Conservation (phyloP, 768 basidiomycete species). For the Leccinum boreale region DNA sequence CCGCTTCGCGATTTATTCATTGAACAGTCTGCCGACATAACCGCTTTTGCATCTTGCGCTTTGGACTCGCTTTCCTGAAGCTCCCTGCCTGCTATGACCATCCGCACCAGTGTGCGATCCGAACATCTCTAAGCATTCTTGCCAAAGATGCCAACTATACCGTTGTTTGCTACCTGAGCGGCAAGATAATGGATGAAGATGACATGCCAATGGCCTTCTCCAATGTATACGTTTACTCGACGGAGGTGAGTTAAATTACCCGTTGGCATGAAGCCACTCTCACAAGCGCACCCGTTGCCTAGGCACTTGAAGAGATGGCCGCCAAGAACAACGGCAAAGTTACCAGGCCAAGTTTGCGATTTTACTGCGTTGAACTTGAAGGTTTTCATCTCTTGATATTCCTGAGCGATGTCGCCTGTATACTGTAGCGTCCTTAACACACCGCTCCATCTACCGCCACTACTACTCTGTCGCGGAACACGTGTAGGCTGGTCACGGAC, state of each 20-base stretch:
- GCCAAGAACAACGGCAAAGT: constrained; percentile 73
- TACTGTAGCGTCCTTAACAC: not conserved
- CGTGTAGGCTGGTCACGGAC: constrained; percentile 9
- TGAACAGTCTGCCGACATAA: constrained; percentile 85
- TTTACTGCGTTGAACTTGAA: constrained; percentile 72
- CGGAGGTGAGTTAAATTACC: constrained; percentile 57
- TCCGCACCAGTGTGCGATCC: constrained; percentile 82
- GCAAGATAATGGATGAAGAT: constrained; percentile 92
- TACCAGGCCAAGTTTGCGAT: constrained; percentile 61
- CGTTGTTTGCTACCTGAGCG: constrained; percentile 87
- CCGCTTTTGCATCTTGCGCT: constrained; percentile 85
- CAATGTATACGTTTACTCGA: constrained; percentile 90
- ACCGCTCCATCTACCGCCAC: not conserved
- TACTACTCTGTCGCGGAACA: constrained; percentile 3
- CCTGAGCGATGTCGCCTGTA: not conserved
- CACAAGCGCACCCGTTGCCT: constrained; percentile 7
- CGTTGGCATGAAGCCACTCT: constrained; percentile 6
- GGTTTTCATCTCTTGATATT: constrained; percentile 79
- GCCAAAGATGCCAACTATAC: constrained; percentile 89
- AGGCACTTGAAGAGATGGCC: constrained; percentile 90
- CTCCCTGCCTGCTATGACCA: constrained; percentile 77
- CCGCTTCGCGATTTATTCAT: constrained; percentile 78
- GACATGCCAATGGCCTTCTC: constrained; percentile 92
- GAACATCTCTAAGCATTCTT: constrained; percentile 67
- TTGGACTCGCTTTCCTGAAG: constrained; percentile 84